Evolutionary conservation across 257 asterid genomes (phyloP).

Genomic region (Nicotiana undulata): DNA sequence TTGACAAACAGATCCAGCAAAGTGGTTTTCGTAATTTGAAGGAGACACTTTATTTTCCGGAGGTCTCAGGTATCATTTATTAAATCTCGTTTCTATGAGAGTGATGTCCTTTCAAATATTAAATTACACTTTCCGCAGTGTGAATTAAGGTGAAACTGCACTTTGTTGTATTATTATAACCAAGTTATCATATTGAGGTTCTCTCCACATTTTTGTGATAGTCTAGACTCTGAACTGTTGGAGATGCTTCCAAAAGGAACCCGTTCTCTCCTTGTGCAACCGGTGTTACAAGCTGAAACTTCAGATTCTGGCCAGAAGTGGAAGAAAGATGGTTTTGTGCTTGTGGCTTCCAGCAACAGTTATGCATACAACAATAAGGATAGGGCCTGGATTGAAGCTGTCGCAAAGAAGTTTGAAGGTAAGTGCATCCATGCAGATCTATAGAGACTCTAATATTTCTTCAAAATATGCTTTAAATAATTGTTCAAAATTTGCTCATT

Average conservation of each 20-base stretch:
- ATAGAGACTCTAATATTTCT: background rate
- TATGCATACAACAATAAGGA: slow-evolving; percentile 63
- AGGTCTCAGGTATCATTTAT: slow-evolving; percentile 36
- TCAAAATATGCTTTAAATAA: slow-evolving; percentile 6
- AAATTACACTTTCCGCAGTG: background rate
- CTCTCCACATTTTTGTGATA: background rate
- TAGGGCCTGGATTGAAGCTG: slow-evolving; percentile 67
- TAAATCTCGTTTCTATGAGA: background rate
- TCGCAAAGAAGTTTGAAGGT: slow-evolving; percentile 67
- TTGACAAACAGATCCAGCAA: slow-evolving; percentile 40
- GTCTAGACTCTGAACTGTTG: slow-evolving; percentile 41
- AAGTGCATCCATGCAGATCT: slow-evolving; percentile 10
- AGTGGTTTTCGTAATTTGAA: slow-evolving; percentile 48
- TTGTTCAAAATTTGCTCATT: background rate
- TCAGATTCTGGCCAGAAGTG: slow-evolving; percentile 19
- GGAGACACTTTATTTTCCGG: slow-evolving; percentile 62
- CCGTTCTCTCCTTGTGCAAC: slow-evolving; percentile 65
- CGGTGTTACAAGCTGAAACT: slow-evolving; percentile 28
- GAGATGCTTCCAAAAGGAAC: slow-evolving; percentile 74
- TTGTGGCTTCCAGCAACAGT: slow-evolving; percentile 66
- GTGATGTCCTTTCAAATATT: background rate
- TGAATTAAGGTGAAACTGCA: background rate
- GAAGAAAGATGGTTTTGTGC: slow-evolving; percentile 46
- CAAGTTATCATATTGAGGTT: background rate
- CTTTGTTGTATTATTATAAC: background rate